Evolutionary conservation across 2,329 filamentous ascomycete genomes (phyloP).

Genomic region (Rutstroemia sp.): DNA sequence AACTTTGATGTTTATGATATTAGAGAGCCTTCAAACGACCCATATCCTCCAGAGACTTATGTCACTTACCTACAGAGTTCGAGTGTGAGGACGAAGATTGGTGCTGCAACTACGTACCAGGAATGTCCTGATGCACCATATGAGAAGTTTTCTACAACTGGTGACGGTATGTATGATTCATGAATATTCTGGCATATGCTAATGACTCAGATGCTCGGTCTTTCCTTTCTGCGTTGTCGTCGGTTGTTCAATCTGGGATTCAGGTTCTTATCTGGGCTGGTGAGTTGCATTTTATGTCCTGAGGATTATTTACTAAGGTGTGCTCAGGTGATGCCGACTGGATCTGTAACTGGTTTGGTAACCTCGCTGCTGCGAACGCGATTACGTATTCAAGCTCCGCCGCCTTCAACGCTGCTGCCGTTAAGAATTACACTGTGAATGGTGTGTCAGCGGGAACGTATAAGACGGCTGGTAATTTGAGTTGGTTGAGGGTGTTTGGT

Average conservation of each 20-base stretch:
- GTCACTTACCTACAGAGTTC: conserved; percentile 33
- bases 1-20: conserved; percentile 13
- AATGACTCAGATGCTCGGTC: conserved; percentile 32
- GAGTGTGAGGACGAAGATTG: conserved; percentile 36
- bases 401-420: conserved; percentile 33
- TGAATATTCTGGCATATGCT: conserved; percentile 15
- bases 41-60: conserved; percentile 35
- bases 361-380: conserved; percentile 38
- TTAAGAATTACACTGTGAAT: conserved; percentile 40
- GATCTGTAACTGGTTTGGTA: conserved; percentile 53
- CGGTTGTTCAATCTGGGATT: conserved; percentile 41
- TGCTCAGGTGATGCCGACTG: conserved; percentile 45
- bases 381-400: conserved; percentile 36
- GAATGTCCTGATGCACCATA: conserved; percentile 35
- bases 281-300: neutral
- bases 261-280: conserved; percentile 44
- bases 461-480: conserved; percentile 43
- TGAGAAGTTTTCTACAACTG: conserved; percentile 34
- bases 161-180: conserved; percentile 30
- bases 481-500: conserved; percentile 41
- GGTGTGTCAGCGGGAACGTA: conserved; percentile 41
- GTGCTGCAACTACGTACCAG: conserved; percentile 35
- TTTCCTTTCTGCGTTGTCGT: conserved; percentile 36
- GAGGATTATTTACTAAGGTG: neutral
- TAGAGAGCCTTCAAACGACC: conserved; percentile 13